Evolutionary conservation across 306 rosid genomes (phyloP).

Genomic region (Quercus ilex): DNA sequence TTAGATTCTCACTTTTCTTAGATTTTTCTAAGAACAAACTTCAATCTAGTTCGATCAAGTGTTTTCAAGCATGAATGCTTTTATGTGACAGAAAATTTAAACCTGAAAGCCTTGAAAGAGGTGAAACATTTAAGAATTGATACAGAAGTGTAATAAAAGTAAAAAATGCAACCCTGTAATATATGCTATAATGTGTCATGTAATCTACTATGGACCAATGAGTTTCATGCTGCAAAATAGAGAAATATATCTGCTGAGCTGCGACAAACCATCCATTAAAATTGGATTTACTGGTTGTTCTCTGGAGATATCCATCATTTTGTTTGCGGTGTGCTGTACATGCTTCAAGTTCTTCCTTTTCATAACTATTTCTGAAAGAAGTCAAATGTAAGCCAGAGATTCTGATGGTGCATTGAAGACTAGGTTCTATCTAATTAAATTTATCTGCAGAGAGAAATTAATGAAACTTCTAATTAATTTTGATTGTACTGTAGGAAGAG

Average conservation of each 20-base stretch:
- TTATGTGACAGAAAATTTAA: background rate
- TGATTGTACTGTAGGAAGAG: slow-evolving; percentile 65
- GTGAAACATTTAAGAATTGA: background rate
- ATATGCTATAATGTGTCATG: background rate
- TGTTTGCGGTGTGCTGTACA: background rate
- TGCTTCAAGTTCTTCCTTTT: background rate
- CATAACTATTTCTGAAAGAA: background rate
- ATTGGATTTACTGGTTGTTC: background rate
- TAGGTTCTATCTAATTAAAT: background rate
- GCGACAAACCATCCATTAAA: background rate
- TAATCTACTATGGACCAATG: background rate
- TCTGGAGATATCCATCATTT: background rate
- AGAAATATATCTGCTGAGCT: background rate
- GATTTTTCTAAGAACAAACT: background rate
- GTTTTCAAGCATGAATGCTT: background rate
- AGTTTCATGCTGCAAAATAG: background rate
- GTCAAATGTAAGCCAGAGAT: slow-evolving; percentile 6
- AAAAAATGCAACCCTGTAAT: background rate
- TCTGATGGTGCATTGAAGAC: background rate
- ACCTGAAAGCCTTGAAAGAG: background rate
- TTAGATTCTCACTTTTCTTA: background rate
- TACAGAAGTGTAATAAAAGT: background rate
- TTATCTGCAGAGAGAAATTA: slow-evolving; percentile 12
- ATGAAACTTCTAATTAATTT: slow-evolving; percentile 24
- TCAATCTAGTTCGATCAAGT: background rate